Base-by-base conservation (phyloP, 2,329 filamentous ascomycete genomes). In the Fusarium sp. region DNA sequence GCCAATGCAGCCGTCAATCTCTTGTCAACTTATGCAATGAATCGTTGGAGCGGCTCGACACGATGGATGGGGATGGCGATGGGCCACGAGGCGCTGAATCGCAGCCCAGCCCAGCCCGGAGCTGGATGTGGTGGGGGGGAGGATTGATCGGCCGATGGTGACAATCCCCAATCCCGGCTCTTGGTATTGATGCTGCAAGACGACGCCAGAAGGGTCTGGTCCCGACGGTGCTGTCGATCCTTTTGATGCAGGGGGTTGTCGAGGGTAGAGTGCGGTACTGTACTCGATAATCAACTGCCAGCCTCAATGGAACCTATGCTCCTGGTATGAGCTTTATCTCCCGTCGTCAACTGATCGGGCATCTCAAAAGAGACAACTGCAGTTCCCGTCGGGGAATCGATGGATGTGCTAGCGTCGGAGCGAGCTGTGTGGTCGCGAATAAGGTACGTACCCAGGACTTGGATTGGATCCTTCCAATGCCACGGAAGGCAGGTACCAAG, bases 61-160 rank as follows among this genome's bases (percentile, higher is more conserved):
- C 22, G 36, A 66, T 52, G 38, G 38, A 40, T 40, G 38, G 38
- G 18, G 35, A 40, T 47, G 33, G 65, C 38, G 27, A 66, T 29
- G 38, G 36, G 31, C 54, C 59, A 65, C 59, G 64, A 71, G 67
- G 45, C 58, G 56, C 65, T 74, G 71, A 72, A 65, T 69, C 47
- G 71, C 72, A 56, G 45, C 50, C 56, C 52, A 56, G 52, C 56
- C 42, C 42, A 47, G 42, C 42, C 59, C 52, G 68, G 65, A 71
- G 71, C 47, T 76, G 65, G 36, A 16, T 25, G 42, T 47, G 25
- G 42, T 58, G 68, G 69, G 73, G 73, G 73, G 42, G 57, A 63
- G 65, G 74, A 75, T 77, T 75, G 75, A 78, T 78, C 77, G 77
- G 67, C 74, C 74, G 65, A 78, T 65, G 68, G 68, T 70, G 59